These are phyloP conservation scores for Phlegmacium glaucopus DNA, from an alignment of 768 basidiomycete species.

Conservation along the genomic window DNA sequence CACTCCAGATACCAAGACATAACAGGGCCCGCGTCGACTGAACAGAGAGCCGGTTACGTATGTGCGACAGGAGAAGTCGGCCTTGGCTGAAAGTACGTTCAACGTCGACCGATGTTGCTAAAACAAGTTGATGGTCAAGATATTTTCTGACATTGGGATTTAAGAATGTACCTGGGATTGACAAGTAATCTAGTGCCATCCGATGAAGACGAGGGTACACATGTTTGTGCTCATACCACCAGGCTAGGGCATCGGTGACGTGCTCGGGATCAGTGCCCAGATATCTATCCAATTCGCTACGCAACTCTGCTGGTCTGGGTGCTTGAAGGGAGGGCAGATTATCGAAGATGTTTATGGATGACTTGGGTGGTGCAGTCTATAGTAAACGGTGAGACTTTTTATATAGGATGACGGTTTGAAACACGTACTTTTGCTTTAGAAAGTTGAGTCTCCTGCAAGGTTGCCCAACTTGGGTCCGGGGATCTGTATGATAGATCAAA, in stretches of 20 bases:
- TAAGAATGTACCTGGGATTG: conserved; percentile 11
- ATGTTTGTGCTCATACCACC: conserved; percentile 9
- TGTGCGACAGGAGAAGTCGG: conserved; percentile 19
- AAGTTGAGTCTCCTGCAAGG: too few species aligned
- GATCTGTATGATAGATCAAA: too few species aligned
- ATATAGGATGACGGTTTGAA: too few species aligned
- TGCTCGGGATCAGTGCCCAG: too few species aligned
- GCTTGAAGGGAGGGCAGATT: too few species aligned
- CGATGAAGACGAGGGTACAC: conserved; percentile 13
- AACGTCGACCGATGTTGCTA: conserved; percentile 28
- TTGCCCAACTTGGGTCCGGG: too few species aligned
- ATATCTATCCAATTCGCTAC: too few species aligned
- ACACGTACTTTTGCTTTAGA: too few species aligned
- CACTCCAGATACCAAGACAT: conserved; percentile 33
- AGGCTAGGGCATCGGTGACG: conserved; percentile 1
- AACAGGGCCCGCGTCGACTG: conserved; percentile 23
- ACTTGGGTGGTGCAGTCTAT: too few species aligned
- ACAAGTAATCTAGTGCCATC: conserved; percentile 15
- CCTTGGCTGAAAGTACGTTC: conserved; percentile 25
- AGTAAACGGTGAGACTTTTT: too few species aligned
- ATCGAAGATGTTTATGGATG: too few species aligned
- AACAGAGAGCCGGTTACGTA: conserved; percentile 17
- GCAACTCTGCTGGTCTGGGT: too few species aligned
- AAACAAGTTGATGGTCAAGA: not conserved
- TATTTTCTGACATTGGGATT: not conserved